phyloP scores from a whole-genome alignment of 108 stramenopile species.

The Aurantiochytrium sp. region DNA sequence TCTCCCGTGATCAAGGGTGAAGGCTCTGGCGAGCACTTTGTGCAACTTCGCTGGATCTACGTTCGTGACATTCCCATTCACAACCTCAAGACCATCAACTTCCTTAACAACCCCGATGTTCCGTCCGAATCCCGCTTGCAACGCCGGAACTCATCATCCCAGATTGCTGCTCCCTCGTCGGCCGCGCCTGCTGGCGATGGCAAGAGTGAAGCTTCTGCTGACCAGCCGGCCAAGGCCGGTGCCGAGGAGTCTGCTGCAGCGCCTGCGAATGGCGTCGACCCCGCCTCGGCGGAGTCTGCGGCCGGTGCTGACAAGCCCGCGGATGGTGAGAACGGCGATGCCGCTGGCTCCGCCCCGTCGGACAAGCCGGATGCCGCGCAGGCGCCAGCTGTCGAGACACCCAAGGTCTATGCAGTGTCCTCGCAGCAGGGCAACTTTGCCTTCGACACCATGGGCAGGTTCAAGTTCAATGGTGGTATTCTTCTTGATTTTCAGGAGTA shows the following conservation, averaged over 20 bases:
- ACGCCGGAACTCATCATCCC: not conserved
- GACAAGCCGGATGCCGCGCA: not conserved
- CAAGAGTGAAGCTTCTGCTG: not conserved
- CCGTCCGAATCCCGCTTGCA: not conserved
- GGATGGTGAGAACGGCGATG: too few species aligned
- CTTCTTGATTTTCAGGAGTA: not conserved
- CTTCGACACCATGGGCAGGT: not conserved
- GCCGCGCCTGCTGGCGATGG: not conserved
- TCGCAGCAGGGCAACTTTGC: not conserved
- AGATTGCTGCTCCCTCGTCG: too few species aligned
- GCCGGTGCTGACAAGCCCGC: not conserved
- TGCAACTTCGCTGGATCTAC: constrained; percentile 3
- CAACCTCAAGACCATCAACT: constrained; percentile 2
- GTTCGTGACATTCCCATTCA: constrained; percentile 4
- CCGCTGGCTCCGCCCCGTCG: too few species aligned
- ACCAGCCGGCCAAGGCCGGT: not conserved
- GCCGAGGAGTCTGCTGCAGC: not conserved
- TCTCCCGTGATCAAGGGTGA: not conserved
- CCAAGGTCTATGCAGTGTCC: not conserved
- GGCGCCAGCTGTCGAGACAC: not conserved
- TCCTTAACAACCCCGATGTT: not conserved
- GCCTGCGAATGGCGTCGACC: not conserved
- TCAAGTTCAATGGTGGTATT: not conserved
- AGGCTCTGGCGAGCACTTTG: not conserved
- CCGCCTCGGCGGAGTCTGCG: not conserved